Base-by-base conservation (phyloP, 805 yeast species). In the Komagataella phaffii region DNA sequence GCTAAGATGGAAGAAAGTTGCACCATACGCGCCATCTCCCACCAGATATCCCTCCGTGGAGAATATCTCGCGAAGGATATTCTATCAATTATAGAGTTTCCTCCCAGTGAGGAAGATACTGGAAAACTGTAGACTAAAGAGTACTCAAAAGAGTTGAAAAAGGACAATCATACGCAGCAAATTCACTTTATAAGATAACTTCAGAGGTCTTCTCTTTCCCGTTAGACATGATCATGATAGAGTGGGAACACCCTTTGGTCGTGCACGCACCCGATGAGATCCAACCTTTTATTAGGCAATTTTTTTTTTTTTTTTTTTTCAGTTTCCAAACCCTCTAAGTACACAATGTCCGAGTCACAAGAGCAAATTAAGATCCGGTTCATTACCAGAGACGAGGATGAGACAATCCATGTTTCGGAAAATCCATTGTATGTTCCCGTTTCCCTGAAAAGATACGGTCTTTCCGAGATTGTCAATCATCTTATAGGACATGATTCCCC, bases 391-490 rank as follows among this genome's bases (percentile, higher is more conserved):
- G 98, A 91, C 59, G 83, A 80, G 55, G 91, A 85, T 61, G 81
- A 79, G 55, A 62, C 79, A 17, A 65, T 91, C 49, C 85, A 83
- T 47, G 88, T 88, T 8, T 71, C 79, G 17, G 93, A 88, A 53
- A 79, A 84, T 50, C 96, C 99, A 12, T 74, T 93, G 52, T 85
- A 75, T 63, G 97, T 89, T 23, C 99, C 99, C 19, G 84, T 85
- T 19, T 68, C 84, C 3, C 74, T 93, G 58, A 89, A 87, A 59
- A 79, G 98, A 66, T 90, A 80, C 64, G 99, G 99, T 52, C 75
- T 93, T 45, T 88, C 96, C 3, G 98, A 93, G 68, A 83, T 93
- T 64, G 96, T 93, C 19, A 93, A 93, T 69, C 97, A 93, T 69
- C 73, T 93, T 52, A 72, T 93, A 50, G 74, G 68, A 6, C 46